Evolutionary conservation across 78 protist genomes (phyloP), one percentile per base, ranked within the genome.

Genomic region (slime mould (Dictyostelium discoideum)): DNA sequence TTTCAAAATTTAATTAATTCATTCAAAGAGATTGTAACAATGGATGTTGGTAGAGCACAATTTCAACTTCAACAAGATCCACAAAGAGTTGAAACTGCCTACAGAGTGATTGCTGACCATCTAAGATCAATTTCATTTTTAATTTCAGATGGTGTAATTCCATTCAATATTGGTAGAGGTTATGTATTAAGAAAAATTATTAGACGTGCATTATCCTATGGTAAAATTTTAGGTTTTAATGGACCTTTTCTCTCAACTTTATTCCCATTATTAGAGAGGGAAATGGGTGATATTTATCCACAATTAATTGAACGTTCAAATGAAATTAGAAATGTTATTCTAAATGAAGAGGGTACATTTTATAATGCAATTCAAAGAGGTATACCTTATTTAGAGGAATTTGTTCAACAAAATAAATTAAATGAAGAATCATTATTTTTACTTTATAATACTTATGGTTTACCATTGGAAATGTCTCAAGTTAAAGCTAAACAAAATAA

Each of bases 41-140:
- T 11, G 7, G 67, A 84, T 63, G 8, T 14, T 3, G 32, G n/a
- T 4, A 24, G 65, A 3, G 37, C 85, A 3, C 92, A 42, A 39
- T 42, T 40, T 63, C 39, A 92, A 22, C 80, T 84, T 5, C 76
- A 3, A 37, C 98, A 96, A 72, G 98, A 97, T 81, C 54, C 46
- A 16, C 95, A 87, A 26, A 60, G 37, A 37, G 14, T 78, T 5
- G 98, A 98, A 46, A 97, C 82, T 3, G 87, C 97, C 5, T 39
- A 65, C 20, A 82, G 92, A 18, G 96, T 97, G 9, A 81, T 96
- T 22, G 95, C 93, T 13, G 98, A 97, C 79, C 98, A 97, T 76
- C 5, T 92, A 13, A 83, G 98, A 44, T 44, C 98, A 2, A 48
- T 65, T 11, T 24, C 81, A 6, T 74, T 74, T 74, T 44, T 97